These are phyloP conservation scores for Apiotrichum veenhuisii DNA, from an alignment of 1,284 basidiomycete genomes.

Conservation along the genomic window DNA sequence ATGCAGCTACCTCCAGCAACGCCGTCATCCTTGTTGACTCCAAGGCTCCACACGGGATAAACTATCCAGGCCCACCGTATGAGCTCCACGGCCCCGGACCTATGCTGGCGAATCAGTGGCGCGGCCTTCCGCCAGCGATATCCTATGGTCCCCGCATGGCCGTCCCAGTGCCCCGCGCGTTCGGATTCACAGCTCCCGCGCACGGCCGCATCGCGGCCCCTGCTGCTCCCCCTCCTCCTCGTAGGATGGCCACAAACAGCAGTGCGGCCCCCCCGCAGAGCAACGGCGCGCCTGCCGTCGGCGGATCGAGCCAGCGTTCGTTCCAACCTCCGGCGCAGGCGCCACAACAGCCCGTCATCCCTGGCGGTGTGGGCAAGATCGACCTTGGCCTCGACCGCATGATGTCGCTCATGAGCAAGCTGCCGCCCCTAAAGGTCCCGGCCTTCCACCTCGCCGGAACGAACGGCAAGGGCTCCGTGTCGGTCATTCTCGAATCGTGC, in stretches of 20 bases:
- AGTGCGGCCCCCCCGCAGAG: neutral
- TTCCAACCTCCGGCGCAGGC: neutral
- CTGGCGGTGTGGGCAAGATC: constrained; percentile 53
- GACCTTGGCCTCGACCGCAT: constrained; percentile 75
- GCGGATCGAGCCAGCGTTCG: neutral
- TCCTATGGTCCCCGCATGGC: neutral
- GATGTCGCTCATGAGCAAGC: constrained; percentile 55
- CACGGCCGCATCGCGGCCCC: neutral
- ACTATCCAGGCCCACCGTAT: neutral
- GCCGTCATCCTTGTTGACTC: neutral
- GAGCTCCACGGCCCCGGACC: constrained; percentile 1
- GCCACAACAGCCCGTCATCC: neutral
- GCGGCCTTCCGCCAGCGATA: neutral
- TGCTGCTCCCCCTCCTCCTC: neutral
- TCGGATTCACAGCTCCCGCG: neutral
- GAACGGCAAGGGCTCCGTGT: constrained; percentile 94
- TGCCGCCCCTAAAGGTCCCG: constrained; percentile 69
- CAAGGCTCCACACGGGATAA: neutral
- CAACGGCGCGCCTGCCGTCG: neutral
- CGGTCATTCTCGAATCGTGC: constrained; percentile 75
- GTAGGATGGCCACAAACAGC: neutral
- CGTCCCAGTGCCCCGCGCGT: neutral
- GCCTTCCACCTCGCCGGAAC: constrained; percentile 93
- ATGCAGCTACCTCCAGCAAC: neutral
- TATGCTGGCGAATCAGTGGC: neutral